Conservation (phyloP, 2,329 filamentous ascomycete genomes). For the Tolypocladium capitatum region DNA sequence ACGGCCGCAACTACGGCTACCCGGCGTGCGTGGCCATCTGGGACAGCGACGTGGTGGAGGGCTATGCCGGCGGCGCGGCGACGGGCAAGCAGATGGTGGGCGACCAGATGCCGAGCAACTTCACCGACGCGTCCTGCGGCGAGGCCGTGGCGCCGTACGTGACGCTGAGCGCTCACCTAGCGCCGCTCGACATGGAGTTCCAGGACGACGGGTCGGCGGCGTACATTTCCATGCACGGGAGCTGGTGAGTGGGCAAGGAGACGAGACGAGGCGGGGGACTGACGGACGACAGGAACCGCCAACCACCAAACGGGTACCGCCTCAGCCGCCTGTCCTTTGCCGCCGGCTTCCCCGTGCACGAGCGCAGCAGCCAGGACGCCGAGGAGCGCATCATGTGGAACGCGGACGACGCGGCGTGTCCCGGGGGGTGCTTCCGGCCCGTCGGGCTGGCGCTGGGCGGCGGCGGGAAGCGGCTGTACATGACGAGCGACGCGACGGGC, state of each 20-base stretch:
- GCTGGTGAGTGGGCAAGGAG: constrained; percentile 37
- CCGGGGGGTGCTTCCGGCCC: constrained; percentile 36
- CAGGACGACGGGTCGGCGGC: constrained; percentile 37
- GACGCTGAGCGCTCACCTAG: constrained; percentile 36
- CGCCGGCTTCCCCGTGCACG: constrained; percentile 19
- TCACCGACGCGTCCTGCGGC: constrained; percentile 11
- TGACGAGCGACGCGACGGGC: constrained; percentile 39
- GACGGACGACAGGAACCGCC: constrained; percentile 14
- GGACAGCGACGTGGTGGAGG: constrained; percentile 20
- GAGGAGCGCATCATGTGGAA: constrained; percentile 37
- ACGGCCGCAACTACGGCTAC: constrained; percentile 45
- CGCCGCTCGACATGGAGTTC: constrained; percentile 53
- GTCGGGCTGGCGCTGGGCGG: constrained; percentile 29
- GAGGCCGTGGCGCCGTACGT: constrained; percentile 10
- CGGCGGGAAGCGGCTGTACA: constrained; percentile 31
- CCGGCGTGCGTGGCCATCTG: constrained; percentile 49
- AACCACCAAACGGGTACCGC: constrained; percentile 23
- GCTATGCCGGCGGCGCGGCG: constrained; percentile 18
- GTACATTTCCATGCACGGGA: constrained; percentile 51
- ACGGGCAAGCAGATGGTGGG: constrained; percentile 12
- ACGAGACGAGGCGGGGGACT: no score
- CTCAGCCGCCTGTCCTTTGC: constrained; percentile 23
- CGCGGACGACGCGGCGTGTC: constrained; percentile 29
- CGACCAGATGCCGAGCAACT: constrained; percentile 8
- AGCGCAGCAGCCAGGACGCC: constrained; percentile 23